Conservation (phyloP, 2,329 filamentous ascomycete genomes). For the Ceratocystis destructans region DNA sequence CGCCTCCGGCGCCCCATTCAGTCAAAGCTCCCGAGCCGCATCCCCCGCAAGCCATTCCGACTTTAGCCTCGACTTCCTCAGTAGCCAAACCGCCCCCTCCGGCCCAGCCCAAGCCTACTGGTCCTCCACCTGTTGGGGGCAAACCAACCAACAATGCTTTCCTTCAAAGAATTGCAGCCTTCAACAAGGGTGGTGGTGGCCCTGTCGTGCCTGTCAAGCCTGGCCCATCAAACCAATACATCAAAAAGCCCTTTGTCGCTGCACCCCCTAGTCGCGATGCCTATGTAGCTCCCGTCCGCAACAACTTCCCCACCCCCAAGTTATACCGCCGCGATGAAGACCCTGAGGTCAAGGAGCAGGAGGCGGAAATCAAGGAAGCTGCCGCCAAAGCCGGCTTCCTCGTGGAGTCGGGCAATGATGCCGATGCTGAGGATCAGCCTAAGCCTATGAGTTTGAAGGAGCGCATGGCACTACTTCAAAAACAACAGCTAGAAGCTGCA, state of each 20-base stretch:
- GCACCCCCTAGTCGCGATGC: conserved; percentile 87
- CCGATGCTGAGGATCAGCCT: conserved; percentile 61
- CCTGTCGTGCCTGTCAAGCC: conserved; percentile 88
- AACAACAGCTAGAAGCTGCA: conserved; percentile 83
- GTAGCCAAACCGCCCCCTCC: conserved; percentile 25
- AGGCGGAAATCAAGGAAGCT: conserved; percentile 50
- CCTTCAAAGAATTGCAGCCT: conserved; percentile 89
- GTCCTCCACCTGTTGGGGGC: conserved; percentile 53
- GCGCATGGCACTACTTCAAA: conserved; percentile 83
- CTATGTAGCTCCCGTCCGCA: conserved; percentile 59
- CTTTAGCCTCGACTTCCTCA: conserved; percentile 28
- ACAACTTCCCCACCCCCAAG: conserved; percentile 57
- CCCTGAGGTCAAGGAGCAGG: conserved; percentile 51
- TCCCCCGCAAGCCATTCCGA: conserved; percentile 28
- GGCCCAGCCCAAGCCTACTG: conserved; percentile 32
- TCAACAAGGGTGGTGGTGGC: conserved; percentile 78
- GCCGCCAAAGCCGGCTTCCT: conserved; percentile 54
- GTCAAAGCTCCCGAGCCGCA: conserved; percentile 23
- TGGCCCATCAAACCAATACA: conserved; percentile 55
- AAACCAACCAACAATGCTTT: conserved; percentile 70
- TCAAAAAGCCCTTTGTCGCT: conserved; percentile 95
- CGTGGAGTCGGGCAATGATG: conserved; percentile 35
- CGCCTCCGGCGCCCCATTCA: conserved; percentile 24
- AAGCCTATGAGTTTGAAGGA: conserved; percentile 92
- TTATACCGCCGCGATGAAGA: conserved; percentile 82